These are phyloP conservation scores for Linnemannia schmuckeri DNA, from an alignment of 192 early-diverging fungal species.

Conservation along the genomic window DNA sequence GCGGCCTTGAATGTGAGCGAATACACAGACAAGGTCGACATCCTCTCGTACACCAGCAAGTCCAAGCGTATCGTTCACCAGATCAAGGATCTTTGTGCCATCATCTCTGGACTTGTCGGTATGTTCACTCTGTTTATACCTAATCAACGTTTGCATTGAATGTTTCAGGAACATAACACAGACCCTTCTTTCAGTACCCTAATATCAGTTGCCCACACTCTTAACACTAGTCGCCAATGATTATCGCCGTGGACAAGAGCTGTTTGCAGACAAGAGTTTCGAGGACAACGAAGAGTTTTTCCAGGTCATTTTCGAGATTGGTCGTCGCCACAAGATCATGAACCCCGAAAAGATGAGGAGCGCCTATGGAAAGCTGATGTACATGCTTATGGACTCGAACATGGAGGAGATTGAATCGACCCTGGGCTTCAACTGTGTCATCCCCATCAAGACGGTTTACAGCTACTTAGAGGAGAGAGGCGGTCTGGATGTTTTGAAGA, in stretches of 20 bases:
- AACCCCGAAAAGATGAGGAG: constrained; percentile 97
- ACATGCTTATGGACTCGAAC: constrained; percentile 84
- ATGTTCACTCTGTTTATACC: background rate
- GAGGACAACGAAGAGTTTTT: constrained; percentile 86
- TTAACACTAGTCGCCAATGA: constrained; percentile 70
- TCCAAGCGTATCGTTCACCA: constrained; percentile 91
- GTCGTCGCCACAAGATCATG: constrained; percentile 90
- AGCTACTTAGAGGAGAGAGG: constrained; percentile 75
- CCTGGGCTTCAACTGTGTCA: constrained; percentile 83
- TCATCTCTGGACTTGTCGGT: constrained; percentile 92
- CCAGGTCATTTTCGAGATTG: constrained; percentile 78
- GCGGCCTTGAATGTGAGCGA: constrained; percentile 86
- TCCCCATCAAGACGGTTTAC: constrained; percentile 94
- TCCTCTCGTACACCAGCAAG: constrained; percentile 84
- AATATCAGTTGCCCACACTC: background rate
- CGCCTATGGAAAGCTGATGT: constrained; percentile 97
- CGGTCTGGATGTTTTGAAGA: constrained; percentile 78
- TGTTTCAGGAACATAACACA: background rate
- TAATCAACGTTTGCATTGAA: constrained; percentile 17
- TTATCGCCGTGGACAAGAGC: constrained; percentile 84
- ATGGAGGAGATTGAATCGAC: constrained; percentile 81
- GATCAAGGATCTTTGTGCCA: constrained; percentile 96
- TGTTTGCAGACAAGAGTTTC: constrained; percentile 75
- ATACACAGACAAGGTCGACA: constrained; percentile 73
- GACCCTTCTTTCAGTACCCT: background rate